Evolutionary conservation across 768 basidiomycete species (phyloP).

Genomic region (Suillus luteus): DNA sequence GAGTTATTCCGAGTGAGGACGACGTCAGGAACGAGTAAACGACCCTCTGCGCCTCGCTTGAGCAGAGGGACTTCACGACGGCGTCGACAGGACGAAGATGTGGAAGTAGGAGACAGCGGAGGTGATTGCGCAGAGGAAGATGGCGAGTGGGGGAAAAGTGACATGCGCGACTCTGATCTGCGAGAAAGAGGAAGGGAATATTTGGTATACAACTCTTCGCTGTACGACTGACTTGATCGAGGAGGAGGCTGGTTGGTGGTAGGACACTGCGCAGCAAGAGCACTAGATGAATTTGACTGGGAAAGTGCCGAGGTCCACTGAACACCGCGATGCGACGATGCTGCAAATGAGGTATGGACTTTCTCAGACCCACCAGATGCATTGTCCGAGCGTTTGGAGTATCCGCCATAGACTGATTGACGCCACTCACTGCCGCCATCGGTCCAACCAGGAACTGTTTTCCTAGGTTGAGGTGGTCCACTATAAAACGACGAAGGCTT

Average conservation of each 20-base stretch:
- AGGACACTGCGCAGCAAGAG: slow-evolving; percentile 28
- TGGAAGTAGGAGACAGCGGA: slow-evolving; percentile 37
- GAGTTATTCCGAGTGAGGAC: slow-evolving; percentile 37
- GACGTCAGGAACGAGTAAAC: slow-evolving; percentile 56
- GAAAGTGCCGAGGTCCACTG: slow-evolving; percentile 44
- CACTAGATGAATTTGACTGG: slow-evolving; percentile 24
- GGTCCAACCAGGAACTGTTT: slow-evolving; percentile 66
- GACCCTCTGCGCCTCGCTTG: slow-evolving; percentile 63
- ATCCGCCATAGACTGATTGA: slow-evolving; percentile 54
- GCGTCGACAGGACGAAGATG: slow-evolving; percentile 33
- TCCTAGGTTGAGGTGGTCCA: slow-evolving; percentile 37
- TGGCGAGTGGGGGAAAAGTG: slow-evolving; percentile 37
- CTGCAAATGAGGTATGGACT: slow-evolving; percentile 48
- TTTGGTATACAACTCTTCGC: slow-evolving; percentile 54
- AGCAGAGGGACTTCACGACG: slow-evolving; percentile 57
- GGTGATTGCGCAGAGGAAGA: slow-evolving; percentile 40
- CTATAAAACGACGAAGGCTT: slow-evolving; percentile 39
- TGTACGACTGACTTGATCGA: slow-evolving; percentile 34
- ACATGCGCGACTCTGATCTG: slow-evolving; percentile 52
- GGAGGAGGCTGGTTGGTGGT: slow-evolving; percentile 26
- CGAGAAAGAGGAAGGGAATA: slow-evolving; percentile 59
- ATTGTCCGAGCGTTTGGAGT: slow-evolving; percentile 43
- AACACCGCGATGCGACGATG: slow-evolving; percentile 53
- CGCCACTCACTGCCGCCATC: slow-evolving; percentile 71
- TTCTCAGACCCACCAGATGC: slow-evolving; percentile 34